Evolutionary conservation across 495 filamentous ascomycete species (phyloP).

Genomic region (Ramalina peruviana): DNA sequence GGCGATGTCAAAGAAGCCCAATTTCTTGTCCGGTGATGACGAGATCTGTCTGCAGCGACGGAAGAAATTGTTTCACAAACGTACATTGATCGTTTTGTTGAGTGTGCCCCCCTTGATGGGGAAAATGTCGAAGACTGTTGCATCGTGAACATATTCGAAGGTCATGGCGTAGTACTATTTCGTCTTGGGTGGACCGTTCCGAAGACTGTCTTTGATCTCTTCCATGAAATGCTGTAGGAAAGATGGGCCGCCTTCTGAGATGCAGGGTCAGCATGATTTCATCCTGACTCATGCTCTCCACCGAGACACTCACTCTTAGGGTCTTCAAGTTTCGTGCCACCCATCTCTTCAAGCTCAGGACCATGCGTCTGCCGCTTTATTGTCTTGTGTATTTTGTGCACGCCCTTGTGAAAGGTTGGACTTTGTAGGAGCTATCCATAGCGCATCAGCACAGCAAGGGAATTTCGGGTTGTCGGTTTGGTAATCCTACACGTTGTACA

Average conservation of each 20-base stretch:
- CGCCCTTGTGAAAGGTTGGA: constrained; percentile 44
- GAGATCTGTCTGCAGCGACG: background rate
- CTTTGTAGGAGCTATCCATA: constrained; percentile 41
- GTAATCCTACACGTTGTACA: constrained; percentile 26
- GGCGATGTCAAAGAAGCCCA: constrained; percentile 30
- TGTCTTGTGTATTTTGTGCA: constrained; percentile 39
- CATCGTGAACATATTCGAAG: too few relatives aligned
- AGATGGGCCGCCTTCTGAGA: constrained; percentile 21
- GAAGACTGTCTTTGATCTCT: constrained; percentile 44
- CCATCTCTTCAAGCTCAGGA: constrained; percentile 42
- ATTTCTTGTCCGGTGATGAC: constrained; percentile 29
- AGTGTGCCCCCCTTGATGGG: too few relatives aligned
- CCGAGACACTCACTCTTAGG: constrained; percentile 24
- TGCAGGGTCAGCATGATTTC: background rate
- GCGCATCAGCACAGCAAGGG: constrained; percentile 11
- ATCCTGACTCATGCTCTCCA: background rate
- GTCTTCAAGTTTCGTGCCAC: constrained; percentile 37
- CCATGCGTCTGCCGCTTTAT: constrained; percentile 39
- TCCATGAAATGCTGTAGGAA: constrained; percentile 44
- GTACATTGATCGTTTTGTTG: background rate
- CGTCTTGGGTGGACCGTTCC: constrained; percentile 30
- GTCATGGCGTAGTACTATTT: constrained; percentile 10
- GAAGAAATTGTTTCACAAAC: background rate
- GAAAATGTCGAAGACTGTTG: too few relatives aligned
- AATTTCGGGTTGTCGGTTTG: constrained; percentile 23